phyloP scores from a whole-genome alignment of 805 yeast genomes.

The Wickerhamiella vanderwaltii region DNA sequence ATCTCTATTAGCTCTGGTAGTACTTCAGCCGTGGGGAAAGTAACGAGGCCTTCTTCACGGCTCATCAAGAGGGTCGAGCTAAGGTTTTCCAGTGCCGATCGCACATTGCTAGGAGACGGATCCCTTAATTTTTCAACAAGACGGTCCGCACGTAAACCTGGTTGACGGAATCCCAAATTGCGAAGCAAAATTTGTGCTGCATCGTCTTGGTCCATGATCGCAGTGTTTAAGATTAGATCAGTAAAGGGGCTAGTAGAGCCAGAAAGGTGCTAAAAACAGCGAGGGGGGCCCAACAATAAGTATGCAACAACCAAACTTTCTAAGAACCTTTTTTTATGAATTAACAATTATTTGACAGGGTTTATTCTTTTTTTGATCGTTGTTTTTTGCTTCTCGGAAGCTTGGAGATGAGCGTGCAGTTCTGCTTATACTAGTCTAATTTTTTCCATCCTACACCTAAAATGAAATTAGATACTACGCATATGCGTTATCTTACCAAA shows the following conservation, averaged over 20 bases:
- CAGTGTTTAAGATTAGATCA: too few species aligned
- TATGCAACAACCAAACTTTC: too few species aligned
- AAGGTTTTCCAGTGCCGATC: conserved; percentile 10
- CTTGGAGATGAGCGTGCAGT: too few species aligned
- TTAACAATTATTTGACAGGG: too few species aligned
- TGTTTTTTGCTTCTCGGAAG: too few species aligned
- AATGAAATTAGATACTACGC: conserved; percentile 88
- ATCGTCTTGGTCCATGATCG: conserved; percentile 10
- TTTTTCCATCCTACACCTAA: too few species aligned
- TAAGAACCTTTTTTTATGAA: too few species aligned
- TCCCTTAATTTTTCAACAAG: conserved; percentile 4
- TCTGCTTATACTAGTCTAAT: too few species aligned
- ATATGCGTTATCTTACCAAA: conserved; percentile 81
- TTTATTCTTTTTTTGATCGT: too few species aligned
- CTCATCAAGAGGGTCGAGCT: conserved; percentile 10
- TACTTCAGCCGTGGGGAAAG: conserved; percentile 7
- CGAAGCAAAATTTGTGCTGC: conserved; percentile 6
- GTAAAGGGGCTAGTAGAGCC: conserved; percentile 4
- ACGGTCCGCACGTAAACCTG: not conserved
- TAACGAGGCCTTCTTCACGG: conserved; percentile 9
- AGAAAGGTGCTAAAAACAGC: not conserved
- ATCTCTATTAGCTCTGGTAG: conserved; percentile 1
- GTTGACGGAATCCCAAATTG: conserved; percentile 2
- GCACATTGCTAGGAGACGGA: conserved; percentile 3
- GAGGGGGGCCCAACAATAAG: too few species aligned